Evolutionary conservation across 2,329 filamentous ascomycete genomes (phyloP).

Genomic region (Sordariomycetes sp.): DNA sequence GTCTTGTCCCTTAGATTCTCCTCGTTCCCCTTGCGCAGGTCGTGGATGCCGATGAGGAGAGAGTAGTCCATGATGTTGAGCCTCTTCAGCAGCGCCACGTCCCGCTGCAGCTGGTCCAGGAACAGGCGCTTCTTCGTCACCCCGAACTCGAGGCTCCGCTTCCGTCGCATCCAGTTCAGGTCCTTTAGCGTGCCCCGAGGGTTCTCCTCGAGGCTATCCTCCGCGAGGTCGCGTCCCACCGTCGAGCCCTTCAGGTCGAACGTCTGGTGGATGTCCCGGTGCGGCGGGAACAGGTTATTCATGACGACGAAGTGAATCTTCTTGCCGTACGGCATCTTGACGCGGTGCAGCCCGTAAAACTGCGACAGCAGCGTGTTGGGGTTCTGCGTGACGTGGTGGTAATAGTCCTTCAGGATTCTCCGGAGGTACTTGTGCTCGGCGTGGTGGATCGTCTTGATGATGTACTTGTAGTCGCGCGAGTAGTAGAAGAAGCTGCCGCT

Average conservation of each 20-base stretch:
- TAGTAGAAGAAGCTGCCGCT: conserved; percentile 99
- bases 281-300: conserved; percentile 98
- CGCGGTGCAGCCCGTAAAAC: conserved; percentile 92
- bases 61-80: conserved; percentile 99
- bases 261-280: conserved; percentile 92
- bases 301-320: conserved; percentile 99
- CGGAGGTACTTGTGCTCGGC: conserved; percentile 80
- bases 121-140: conserved; percentile 80
- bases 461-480: conserved; percentile 98
- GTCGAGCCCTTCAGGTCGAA: conserved; percentile 97
- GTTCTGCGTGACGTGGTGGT: conserved; percentile 81
- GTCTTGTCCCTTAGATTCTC: conserved; percentile 87
- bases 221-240: conserved; percentile 79
- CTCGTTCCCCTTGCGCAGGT: conserved; percentile 80
- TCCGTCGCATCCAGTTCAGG: conserved; percentile 84
- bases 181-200: conserved; percentile 91
- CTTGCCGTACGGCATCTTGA: conserved; percentile 95
- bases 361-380: conserved; percentile 95
- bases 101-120: conserved; percentile 73
- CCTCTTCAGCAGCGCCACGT: conserved; percentile 75
- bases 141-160: conserved; percentile 77
- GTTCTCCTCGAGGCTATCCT: conserved; percentile 78
- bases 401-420: conserved; percentile 82
- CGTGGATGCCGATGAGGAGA: conserved; percentile 85
- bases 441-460: conserved; percentile 99